These are phyloP conservation scores for Begonia masoniana DNA, from an alignment of 306 rosid genomes.

Conservation along the genomic window DNA sequence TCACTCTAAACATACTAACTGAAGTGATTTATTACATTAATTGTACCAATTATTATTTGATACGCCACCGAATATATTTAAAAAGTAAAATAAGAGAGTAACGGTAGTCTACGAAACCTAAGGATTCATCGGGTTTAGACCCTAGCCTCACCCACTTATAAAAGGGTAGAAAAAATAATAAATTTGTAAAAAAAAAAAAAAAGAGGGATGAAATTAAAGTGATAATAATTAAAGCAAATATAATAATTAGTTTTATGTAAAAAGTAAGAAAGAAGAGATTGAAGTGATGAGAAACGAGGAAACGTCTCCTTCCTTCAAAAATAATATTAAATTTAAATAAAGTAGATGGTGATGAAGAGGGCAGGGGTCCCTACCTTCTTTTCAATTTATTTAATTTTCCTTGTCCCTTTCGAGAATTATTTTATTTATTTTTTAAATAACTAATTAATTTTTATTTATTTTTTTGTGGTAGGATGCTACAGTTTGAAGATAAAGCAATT, in stretches of 20 bases:
- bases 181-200: slow-evolving; percentile 14
- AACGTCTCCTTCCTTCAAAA: slow-evolving; percentile 68
- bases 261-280: slow-evolving; percentile 33
- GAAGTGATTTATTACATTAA: no score
- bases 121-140: no score
- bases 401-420: slow-evolving; percentile 74
- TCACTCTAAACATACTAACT: no score
- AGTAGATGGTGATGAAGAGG: slow-evolving; percentile 20
- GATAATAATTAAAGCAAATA: background rate
- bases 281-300: slow-evolving; percentile 67
- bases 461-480: slow-evolving; percentile 11
- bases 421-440: slow-evolving; percentile 11
- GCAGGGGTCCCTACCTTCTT: slow-evolving; percentile 50
- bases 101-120: no score
- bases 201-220: slow-evolving; percentile 21
- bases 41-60: no score
- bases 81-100: no score
- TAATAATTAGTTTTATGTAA: no score
- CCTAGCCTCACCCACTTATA: slow-evolving; percentile 26
- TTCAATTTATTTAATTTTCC: slow-evolving; percentile 65
- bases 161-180: slow-evolving; percentile 29
- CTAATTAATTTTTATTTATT: slow-evolving; percentile 6
- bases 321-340: slow-evolving; percentile 5
- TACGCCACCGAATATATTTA: no score
- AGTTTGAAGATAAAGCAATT: slow-evolving; percentile 7